These are phyloP conservation scores for Fusarium nisikadoi DNA, from an alignment of 2,329 filamentous ascomycete species.

Conservation along the genomic window DNA sequence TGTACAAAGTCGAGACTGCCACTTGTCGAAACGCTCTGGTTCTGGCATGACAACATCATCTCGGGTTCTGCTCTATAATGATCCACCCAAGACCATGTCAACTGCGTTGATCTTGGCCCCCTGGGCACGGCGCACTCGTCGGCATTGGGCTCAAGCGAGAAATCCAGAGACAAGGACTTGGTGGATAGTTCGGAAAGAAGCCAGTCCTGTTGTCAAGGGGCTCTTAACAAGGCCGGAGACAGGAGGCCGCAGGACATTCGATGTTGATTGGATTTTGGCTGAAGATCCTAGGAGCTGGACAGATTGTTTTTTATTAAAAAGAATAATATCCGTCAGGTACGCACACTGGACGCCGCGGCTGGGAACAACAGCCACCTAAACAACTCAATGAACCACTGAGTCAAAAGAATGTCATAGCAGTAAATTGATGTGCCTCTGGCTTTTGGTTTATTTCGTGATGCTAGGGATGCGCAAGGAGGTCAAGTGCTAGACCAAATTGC, in stretches of 20 bases:
- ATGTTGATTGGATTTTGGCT: slow-evolving; percentile 31
- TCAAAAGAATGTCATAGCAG: neutral
- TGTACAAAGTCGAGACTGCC: slow-evolving; percentile 14
- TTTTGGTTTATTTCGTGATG: slow-evolving; percentile 9
- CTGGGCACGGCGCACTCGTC: slow-evolving; percentile 40
- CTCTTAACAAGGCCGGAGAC: slow-evolving; percentile 29
- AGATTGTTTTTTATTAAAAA: slow-evolving; percentile 28
- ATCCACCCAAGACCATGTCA: slow-evolving; percentile 37
- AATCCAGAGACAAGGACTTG: slow-evolving; percentile 34
- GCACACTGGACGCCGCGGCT: neutral
- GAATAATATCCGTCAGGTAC: neutral
- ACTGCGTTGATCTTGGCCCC: slow-evolving; percentile 38
- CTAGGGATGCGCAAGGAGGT: slow-evolving; percentile 16
- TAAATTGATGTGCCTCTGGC: slow-evolving; percentile 17
- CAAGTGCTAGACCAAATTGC: slow-evolving; percentile 29
- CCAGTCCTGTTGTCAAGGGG: slow-evolving; percentile 37
- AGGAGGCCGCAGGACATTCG: slow-evolving; percentile 26
- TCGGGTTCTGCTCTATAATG: slow-evolving; percentile 34
- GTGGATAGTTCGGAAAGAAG: slow-evolving; percentile 36
- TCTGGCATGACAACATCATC: slow-evolving; percentile 39
- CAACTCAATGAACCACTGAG: slow-evolving; percentile 6
- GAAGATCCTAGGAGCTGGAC: slow-evolving; percentile 17
- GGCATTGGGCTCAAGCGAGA: slow-evolving; percentile 41
- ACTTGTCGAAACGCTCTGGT: slow-evolving; percentile 35
- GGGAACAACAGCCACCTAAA: slow-evolving; percentile 20